Conservation (phyloP, 2,329 filamentous ascomycete genomes). For the Coniochaeta sp. region DNA sequence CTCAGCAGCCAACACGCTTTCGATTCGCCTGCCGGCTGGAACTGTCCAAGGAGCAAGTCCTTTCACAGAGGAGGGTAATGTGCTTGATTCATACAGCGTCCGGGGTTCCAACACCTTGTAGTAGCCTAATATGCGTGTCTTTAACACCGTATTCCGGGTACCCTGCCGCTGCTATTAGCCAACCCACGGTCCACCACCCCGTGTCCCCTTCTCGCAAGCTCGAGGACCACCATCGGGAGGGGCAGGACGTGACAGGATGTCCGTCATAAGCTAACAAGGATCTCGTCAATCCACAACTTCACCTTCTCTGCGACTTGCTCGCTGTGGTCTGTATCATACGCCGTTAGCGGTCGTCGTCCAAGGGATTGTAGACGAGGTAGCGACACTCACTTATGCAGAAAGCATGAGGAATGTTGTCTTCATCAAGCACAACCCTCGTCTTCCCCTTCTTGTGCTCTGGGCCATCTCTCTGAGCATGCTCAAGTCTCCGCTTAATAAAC, state of each 20-base stretch:
- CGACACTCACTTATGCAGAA: constrained; percentile 48
- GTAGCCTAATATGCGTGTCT: neutral
- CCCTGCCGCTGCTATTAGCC: neutral
- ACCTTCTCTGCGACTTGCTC: constrained; percentile 42
- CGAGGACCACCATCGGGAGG: neutral
- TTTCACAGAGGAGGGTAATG: neutral
- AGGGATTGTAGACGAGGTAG: neutral
- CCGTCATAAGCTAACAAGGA: constrained; percentile 17
- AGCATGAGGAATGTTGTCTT: constrained; percentile 49
- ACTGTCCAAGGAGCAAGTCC: neutral
- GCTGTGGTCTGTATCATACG: constrained; percentile 30
- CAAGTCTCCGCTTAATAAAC: constrained; percentile 39
- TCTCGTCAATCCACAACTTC: constrained; percentile 43
- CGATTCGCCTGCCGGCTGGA: neutral
- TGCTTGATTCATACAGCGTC: neutral
- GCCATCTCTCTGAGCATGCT: constrained; percentile 19
- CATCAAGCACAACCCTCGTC: constrained; percentile 45
- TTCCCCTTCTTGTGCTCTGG: constrained; percentile 22
- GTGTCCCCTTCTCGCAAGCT: neutral
- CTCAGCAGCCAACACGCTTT: neutral
- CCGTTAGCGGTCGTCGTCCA: constrained; percentile 7
- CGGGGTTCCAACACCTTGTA: neutral
- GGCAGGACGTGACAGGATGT: neutral
- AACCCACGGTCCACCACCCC: neutral
- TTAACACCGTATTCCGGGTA: neutral